Evolutionary conservation across 2,329 filamentous ascomycete species (phyloP).

Genomic region (Stagonosporopsis rhizophila): DNA sequence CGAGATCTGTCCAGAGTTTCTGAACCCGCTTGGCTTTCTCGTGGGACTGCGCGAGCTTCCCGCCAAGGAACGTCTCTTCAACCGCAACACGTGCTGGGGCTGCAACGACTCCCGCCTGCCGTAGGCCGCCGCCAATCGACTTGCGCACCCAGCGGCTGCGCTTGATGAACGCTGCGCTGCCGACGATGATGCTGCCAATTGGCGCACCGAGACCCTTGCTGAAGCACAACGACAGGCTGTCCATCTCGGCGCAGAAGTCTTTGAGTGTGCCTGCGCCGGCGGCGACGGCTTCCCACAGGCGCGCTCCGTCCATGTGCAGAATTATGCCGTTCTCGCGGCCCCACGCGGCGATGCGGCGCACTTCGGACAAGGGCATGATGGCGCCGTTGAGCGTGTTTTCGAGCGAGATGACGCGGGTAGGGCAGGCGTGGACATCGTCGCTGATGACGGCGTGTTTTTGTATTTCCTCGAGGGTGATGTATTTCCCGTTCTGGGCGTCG

Average conservation of each 20-base stretch:
- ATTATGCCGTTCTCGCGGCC: slow-evolving; percentile 67
- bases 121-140: slow-evolving; percentile 77
- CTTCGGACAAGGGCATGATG: slow-evolving; percentile 77
- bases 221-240: slow-evolving; percentile 80
- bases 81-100: slow-evolving; percentile 78
- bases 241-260: slow-evolving; percentile 73
- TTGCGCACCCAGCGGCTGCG: slow-evolving; percentile 80
- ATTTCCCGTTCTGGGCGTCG: slow-evolving; percentile 71
- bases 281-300: slow-evolving; percentile 81
- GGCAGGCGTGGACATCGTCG: slow-evolving; percentile 78
- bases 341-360: slow-evolving; percentile 72
- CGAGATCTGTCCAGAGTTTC: slow-evolving; percentile 70
- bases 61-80: slow-evolving; percentile 78
- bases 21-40: slow-evolving; percentile 68
- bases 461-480: slow-evolving; percentile 81
- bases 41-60: slow-evolving; percentile 68
- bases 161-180: slow-evolving; percentile 64
- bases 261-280: slow-evolving; percentile 71
- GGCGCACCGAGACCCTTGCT: slow-evolving; percentile 84
- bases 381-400: slow-evolving; percentile 87
- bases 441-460: slow-evolving; percentile 68
- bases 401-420: slow-evolving; percentile 80
- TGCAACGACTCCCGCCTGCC: slow-evolving; percentile 78
- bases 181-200: slow-evolving; percentile 76
- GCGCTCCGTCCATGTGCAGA: slow-evolving; percentile 80